Base-by-base conservation (phyloP, 306 rosid genomes). In the Pueraria montana region DNA sequence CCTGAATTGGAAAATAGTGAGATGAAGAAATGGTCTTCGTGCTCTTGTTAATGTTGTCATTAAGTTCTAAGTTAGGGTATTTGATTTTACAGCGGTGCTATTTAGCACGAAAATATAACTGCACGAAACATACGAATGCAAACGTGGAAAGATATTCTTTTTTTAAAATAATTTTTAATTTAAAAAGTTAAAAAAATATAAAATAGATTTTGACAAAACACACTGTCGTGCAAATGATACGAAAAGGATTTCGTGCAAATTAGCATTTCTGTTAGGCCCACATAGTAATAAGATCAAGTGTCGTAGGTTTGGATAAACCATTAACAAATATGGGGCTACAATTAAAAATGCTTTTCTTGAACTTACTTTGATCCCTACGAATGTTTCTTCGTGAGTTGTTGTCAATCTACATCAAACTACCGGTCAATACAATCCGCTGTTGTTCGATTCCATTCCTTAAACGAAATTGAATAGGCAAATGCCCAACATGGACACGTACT, bases 391-490 rank as follows among this genome's bases (percentile, higher is more conserved):
- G 48, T 63, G 64, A 34, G 40, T 26, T 21, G 73, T 13, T 36
- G 59, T 0, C 70, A 42, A 68, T 76, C 12, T 76, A 3, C 72
- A 45, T 55, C 45, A 67, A 82, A 66, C 43, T 18, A 18, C 53
- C 40, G n/a, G 82, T 77, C 86, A 77, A 59, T 5, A 20, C 67
- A 52, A 48, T 34, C 36, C 42, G 5, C 82, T 23, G 24, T 58
- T 17, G 3, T 50, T 45, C 9, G 11, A 0, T 69, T 70, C 46
- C 77, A 56, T 76, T 17, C 61, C 8, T 16, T 0, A 4, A 3
- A 5, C 17, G 74, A 46, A 17, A 21, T 18, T 48, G 65, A 50
- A 63, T 6, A 32, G 45, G 43, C 70, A 63, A 63, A 30, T 2
- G 43, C 63, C 43, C 23, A 71, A 14, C 74, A 0, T 32, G 58